These are phyloP conservation scores for Rhodosporidiobolus sp. DNA, from an alignment of 768 basidiomycete species.

Conservation along the genomic window DNA sequence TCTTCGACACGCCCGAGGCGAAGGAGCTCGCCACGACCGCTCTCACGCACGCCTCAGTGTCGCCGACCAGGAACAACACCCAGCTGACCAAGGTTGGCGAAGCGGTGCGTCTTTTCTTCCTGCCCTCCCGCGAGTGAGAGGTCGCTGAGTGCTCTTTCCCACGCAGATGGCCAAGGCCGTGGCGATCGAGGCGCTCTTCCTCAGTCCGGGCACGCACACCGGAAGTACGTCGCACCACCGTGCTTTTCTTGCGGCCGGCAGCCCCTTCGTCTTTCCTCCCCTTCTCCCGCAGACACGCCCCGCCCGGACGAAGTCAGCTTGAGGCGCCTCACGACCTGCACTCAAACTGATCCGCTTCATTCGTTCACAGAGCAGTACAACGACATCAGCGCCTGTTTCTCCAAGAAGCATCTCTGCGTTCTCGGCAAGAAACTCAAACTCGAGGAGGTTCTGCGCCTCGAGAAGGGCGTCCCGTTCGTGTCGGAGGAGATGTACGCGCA, in stretches of 20 bases:
- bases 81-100: constrained; percentile 4
- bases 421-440: background rate
- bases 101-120: background rate
- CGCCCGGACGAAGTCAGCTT: no score
- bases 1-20: background rate
- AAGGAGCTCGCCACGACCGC: background rate
- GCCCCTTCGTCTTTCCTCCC: no score
- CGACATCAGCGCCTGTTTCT: background rate
- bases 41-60: background rate
- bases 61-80: background rate
- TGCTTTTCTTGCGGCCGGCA: background rate
- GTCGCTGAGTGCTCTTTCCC: background rate
- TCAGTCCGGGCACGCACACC: background rate
- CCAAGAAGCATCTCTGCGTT: background rate
- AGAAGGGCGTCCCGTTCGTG: background rate
- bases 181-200: constrained; percentile 5
- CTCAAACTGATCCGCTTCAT: background rate
- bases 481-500: constrained; percentile 3
- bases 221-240: background rate
- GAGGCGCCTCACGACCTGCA: no score
- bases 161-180: background rate
- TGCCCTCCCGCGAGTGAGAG: background rate
- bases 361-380: background rate
- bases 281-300: no score
- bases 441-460: background rate